phyloP scores from a whole-genome alignment of 257 asterid species.

The Nicotiana tabacum region DNA sequence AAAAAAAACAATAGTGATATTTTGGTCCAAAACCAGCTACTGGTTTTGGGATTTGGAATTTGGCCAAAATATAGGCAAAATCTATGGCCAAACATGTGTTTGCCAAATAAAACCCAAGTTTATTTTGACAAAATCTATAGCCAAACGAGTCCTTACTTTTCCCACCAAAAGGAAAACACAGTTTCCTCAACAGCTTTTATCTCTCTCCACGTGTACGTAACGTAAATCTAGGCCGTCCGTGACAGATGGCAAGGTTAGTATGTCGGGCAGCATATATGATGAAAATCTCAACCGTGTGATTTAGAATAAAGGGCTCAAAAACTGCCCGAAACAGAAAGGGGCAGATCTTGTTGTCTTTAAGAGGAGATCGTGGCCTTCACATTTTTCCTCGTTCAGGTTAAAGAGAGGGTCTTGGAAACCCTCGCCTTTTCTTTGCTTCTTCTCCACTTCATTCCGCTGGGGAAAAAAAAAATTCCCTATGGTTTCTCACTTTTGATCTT shows the following conservation, averaged over 20 bases:
- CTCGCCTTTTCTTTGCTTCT: neutral
- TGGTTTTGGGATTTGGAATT: too few species aligned
- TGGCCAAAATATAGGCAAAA: too few species aligned
- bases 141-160: neutral
- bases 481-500: neutral
- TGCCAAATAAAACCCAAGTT: too few species aligned
- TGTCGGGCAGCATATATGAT: constrained; percentile 13
- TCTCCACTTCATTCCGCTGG: neutral
- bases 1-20: too few species aligned
- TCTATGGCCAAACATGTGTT: too few species aligned
- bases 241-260: constrained; percentile 22
- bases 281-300: constrained; percentile 15
- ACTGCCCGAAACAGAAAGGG: constrained; percentile 27
- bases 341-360: constrained; percentile 31
- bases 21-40: too few species aligned
- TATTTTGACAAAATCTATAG: too few species aligned
- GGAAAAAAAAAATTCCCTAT: neutral
- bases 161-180: constrained; percentile 14
- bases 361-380: constrained; percentile 11
- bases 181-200: neutral
- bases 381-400: neutral
- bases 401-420: constrained; percentile 24
- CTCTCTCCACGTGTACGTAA: constrained; percentile 14
- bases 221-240: constrained; percentile 25
- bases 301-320: constrained; percentile 7